Evolutionary conservation across 1,284 basidiomycete species (phyloP).

Genomic region (Ustilago shanxiensis): DNA sequence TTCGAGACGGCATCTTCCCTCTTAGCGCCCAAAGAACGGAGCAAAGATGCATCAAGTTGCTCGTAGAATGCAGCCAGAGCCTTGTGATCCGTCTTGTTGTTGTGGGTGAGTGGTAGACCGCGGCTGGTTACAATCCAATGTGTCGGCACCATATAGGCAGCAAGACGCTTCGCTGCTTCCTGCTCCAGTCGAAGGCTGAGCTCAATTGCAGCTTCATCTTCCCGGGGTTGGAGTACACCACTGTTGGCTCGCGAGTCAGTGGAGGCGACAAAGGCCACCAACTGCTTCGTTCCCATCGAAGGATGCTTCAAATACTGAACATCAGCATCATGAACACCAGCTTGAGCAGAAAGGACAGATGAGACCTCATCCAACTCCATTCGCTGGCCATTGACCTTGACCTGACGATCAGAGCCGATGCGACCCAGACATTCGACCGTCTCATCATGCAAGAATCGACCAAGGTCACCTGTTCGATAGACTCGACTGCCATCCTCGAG

Average conservation of each 20-base stretch:
- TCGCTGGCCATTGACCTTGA: constrained; percentile 69
- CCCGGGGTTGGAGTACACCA: constrained; percentile 19
- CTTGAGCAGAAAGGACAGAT: constrained; percentile 45
- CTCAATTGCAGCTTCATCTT: constrained; percentile 42
- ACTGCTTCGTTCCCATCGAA: constrained; percentile 55
- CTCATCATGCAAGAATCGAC: constrained; percentile 62
- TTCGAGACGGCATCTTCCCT: constrained; percentile 21
- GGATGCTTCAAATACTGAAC: constrained; percentile 66
- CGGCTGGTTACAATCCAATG: constrained; percentile 53
- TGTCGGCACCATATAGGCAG: constrained; percentile 65
- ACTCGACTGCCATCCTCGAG: constrained; percentile 58
- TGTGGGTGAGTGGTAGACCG: constrained; percentile 63
- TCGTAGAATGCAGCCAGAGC: constrained; percentile 45
- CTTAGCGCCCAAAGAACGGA: constrained; percentile 32
- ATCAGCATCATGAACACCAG: constrained; percentile 51
- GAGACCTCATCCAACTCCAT: constrained; percentile 69
- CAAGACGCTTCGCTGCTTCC: constrained; percentile 50
- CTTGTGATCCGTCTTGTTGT: constrained; percentile 66
- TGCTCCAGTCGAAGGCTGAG: constrained; percentile 40
- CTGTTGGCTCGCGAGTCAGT: constrained; percentile 3
- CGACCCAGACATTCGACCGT: constrained; percentile 65
- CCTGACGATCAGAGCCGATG: constrained; percentile 61
- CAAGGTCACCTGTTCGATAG: constrained; percentile 68
- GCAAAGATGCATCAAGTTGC: constrained; percentile 23
- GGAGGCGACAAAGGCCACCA: constrained; percentile 60